phyloP scores from a whole-genome alignment of 345 rosid species.

The Rubroshorea leprosula region DNA sequence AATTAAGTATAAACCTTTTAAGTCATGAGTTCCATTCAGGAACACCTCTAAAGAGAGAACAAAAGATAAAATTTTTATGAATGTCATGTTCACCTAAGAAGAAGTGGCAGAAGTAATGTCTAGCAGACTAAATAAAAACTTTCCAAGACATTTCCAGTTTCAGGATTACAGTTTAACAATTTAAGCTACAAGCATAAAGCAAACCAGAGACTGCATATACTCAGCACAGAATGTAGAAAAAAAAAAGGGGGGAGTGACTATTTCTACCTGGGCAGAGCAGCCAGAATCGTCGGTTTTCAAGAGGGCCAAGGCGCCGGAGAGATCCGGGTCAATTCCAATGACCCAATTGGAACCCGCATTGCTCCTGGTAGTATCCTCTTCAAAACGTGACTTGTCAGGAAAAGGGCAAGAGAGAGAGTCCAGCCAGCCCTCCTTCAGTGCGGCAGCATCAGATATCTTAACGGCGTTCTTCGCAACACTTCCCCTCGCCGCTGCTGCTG shows the following conservation, averaged over 20 bases:
- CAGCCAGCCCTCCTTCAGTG: slow-evolving; percentile 55
- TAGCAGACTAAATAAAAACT: too few species aligned
- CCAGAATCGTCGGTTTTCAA: slow-evolving; percentile 44
- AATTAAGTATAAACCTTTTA: too few species aligned
- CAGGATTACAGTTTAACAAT: neutral
- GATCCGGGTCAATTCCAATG: slow-evolving; percentile 78
- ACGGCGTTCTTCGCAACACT: slow-evolving; percentile 9
- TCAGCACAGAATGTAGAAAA: too few species aligned
- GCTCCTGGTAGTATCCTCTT: slow-evolving; percentile 13
- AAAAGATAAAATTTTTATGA: too few species aligned
- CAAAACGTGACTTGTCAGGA: neutral
- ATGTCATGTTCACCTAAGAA: too few species aligned
- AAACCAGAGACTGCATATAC: too few species aligned
- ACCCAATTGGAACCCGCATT: slow-evolving; percentile 42
- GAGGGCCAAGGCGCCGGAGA: slow-evolving; percentile 74
- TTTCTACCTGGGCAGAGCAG: slow-evolving; percentile 54
- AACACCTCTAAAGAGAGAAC: too few species aligned
- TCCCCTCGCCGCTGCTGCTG: neutral
- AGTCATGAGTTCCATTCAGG: too few species aligned
- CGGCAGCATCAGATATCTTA: slow-evolving; percentile 26
- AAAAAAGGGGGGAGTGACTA: neutral
- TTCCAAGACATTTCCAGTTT: too few species aligned
- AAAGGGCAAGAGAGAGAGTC: slow-evolving; percentile 50
- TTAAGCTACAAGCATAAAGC: too few species aligned
- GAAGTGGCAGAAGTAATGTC: too few species aligned